Percentiles rank a stretch among this genome's conserved stretches.
These are phyloP conservation scores for Ogataea wickerhamii DNA, from an alignment of 805 yeast species.

Conservation along the genomic window DNA sequence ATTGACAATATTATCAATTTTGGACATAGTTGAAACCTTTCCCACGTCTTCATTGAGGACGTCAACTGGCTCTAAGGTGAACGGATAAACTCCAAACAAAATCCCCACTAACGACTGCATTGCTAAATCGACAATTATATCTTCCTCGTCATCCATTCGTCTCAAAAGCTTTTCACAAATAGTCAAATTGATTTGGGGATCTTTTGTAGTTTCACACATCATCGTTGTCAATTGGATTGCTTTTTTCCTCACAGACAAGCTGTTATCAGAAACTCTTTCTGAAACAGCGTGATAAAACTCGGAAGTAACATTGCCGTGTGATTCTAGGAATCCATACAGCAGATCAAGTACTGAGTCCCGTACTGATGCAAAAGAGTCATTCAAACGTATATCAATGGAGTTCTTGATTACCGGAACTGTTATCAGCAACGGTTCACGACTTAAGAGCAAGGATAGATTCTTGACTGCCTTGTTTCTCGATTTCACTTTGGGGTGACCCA, in stretches of 20 bases:
- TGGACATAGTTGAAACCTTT: not conserved
- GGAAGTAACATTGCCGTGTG: slow-evolving; percentile 42
- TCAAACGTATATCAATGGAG: slow-evolving; percentile 48
- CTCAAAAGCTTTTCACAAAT: slow-evolving; percentile 51
- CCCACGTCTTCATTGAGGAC: slow-evolving; percentile 3
- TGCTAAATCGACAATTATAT: slow-evolving; percentile 43
- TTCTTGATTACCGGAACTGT: slow-evolving; percentile 46
- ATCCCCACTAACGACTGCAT: slow-evolving; percentile 34
- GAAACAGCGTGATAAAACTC: slow-evolving; percentile 49
- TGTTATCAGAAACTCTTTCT: slow-evolving; percentile 52
- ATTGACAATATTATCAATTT: slow-evolving; percentile 18
- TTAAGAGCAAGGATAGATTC: slow-evolving; percentile 52
- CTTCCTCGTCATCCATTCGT: slow-evolving; percentile 71
- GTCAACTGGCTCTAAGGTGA: not conserved
- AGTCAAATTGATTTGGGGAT: slow-evolving; percentile 33
- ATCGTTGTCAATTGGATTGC: slow-evolving; percentile 49
- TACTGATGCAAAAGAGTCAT: slow-evolving; percentile 65
- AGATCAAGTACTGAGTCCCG: slow-evolving; percentile 75
- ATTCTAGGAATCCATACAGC: slow-evolving; percentile 44
- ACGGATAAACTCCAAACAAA: slow-evolving; percentile 31
- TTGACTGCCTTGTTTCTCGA: slow-evolving; percentile 64
- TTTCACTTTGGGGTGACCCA: slow-evolving; percentile 48
- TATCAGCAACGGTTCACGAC: slow-evolving; percentile 50
- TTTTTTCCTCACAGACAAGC: slow-evolving; percentile 61
- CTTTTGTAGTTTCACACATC: slow-evolving; percentile 40